These are phyloP conservation scores for Cyclotella cryptica DNA, from an alignment of 108 stramenopile genomes.

Conservation along the genomic window DNA sequence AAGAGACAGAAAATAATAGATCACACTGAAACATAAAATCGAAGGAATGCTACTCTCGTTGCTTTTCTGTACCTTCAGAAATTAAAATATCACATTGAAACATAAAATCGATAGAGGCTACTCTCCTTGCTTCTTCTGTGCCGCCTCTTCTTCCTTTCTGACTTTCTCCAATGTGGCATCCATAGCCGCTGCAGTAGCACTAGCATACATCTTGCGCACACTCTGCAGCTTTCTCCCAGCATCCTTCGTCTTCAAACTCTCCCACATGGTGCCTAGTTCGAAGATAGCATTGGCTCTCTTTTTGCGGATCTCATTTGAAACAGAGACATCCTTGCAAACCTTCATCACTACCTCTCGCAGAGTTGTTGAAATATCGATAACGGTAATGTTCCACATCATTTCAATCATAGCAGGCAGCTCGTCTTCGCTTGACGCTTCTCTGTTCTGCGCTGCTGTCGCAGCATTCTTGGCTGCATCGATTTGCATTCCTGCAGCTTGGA, in stretches of 20 bases:
- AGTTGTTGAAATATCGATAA: constrained; percentile 48
- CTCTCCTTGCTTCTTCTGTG: not conserved
- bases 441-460: constrained; percentile 16
- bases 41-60: too few species aligned
- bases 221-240: constrained; percentile 6
- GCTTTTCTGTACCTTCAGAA: too few species aligned
- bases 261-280: constrained; percentile 38
- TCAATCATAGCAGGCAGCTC: constrained; percentile 36
- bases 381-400: constrained; percentile 51
- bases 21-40: too few species aligned
- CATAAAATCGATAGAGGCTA: not conserved
- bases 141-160: constrained; percentile 24
- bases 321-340: constrained; percentile 44
- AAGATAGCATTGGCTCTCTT: constrained; percentile 34
- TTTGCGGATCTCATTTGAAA: constrained; percentile 13
- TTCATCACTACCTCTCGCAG: constrained; percentile 45
- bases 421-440: constrained; percentile 23
- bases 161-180: constrained; percentile 31
- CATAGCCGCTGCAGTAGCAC: constrained; percentile 39
- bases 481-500: constrained; percentile 21
- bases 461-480: constrained; percentile 23
- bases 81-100: too few species aligned
- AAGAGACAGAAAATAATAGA: too few species aligned
- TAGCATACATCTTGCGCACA: constrained; percentile 27
- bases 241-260: constrained; percentile 31